Conservation (phyloP, 768 basidiomycete genomes). For the Leucocoprinus sp. region DNA sequence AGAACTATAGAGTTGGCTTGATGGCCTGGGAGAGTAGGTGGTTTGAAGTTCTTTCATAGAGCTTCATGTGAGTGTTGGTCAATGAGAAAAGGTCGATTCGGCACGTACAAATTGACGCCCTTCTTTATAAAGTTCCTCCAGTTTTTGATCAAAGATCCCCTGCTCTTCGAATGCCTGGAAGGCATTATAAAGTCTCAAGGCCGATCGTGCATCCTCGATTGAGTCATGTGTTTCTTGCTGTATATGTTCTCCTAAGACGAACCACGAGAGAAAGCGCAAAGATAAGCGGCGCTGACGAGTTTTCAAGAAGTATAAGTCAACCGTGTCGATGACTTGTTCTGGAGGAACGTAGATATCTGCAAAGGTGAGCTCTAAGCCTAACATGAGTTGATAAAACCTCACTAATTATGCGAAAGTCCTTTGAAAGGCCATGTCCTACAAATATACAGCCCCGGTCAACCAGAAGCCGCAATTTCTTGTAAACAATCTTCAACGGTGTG, state of each 20-base stretch:
- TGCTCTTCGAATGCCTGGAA: constrained; percentile 70
- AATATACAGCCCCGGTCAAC: constrained; percentile 96
- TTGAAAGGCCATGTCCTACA: constrained; percentile 93
- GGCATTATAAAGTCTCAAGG: constrained; percentile 76
- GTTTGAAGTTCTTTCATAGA: constrained; percentile 44
- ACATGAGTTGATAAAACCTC: constrained; percentile 21
- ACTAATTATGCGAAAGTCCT: constrained; percentile 99
- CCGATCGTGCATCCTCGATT: constrained; percentile 92
- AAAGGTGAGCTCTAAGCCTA: not conserved
- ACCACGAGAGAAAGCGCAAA: constrained; percentile 90
- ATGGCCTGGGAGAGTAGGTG: constrained; percentile 27
- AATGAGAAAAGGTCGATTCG: not conserved
- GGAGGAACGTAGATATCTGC: constrained; percentile 94
- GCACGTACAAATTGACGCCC: constrained; percentile 62
- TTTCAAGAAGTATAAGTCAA: constrained; percentile 88
- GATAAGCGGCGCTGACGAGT: constrained; percentile 82
- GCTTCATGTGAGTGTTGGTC: not conserved
- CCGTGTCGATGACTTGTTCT: constrained; percentile 93
- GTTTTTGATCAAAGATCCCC: constrained; percentile 74
- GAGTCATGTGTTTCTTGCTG: constrained; percentile 95
- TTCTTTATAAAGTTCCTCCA: constrained; percentile 79
- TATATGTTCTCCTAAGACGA: constrained; percentile 84
- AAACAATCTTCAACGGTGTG: constrained; percentile 94
- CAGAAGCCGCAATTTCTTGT: constrained; percentile 90
- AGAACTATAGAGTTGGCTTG: not conserved